Base-by-base conservation (phyloP, 2,329 filamentous ascomycete species). In the Ophiosphaerella narmari region DNA sequence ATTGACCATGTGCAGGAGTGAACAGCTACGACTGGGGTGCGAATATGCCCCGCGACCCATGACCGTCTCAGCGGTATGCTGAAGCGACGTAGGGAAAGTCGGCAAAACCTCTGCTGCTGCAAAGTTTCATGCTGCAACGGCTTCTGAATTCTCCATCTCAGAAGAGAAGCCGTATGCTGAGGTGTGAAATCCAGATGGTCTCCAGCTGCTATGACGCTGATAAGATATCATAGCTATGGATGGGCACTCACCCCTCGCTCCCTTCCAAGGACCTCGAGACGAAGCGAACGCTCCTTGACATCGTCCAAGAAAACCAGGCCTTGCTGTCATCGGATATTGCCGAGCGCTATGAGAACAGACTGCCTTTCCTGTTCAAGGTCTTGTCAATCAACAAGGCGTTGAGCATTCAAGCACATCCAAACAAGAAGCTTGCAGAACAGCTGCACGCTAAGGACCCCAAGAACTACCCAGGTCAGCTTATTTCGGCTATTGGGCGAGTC, bases 361-460 rank as follows among this genome's bases (percentile, higher is more conserved):
- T 99, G 1, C 94, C 94, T 0, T 99, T 97, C 74, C 83, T 99
- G 48, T 96, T 99, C 86, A 99, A 99, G 77, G 92, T 99, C 14
- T 83, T 99, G 24, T 96, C 91, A 29, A 94, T 97, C 77, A 86
- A 87, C 76, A 99, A 97, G 75, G 94, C 94, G 9, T 83, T 99
- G 51, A 96, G 91, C 56, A 97, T 99, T 66, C 94, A 99, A 75
- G 94, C 94, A 21, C 94, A 99, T 64, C 91, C 91, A 43, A 95
- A 96, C 79, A 96, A 96, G 83, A 90, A 89, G 76, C 86, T 95
- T 12, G 94, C 94, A 43, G 93, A 95, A 77, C 79, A 91, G 71
- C 80, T 99, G 26, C 94, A 97, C 73, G 84, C 86, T 34, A 86
- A 82, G 56, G 93, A 99, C 70, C 83, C 91, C 41, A 90, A 90